Evolutionary conservation across 768 basidiomycete species (phyloP), one percentile per base, ranked within the genome.

Genomic region (Mycena olivaceomarginata): DNA sequence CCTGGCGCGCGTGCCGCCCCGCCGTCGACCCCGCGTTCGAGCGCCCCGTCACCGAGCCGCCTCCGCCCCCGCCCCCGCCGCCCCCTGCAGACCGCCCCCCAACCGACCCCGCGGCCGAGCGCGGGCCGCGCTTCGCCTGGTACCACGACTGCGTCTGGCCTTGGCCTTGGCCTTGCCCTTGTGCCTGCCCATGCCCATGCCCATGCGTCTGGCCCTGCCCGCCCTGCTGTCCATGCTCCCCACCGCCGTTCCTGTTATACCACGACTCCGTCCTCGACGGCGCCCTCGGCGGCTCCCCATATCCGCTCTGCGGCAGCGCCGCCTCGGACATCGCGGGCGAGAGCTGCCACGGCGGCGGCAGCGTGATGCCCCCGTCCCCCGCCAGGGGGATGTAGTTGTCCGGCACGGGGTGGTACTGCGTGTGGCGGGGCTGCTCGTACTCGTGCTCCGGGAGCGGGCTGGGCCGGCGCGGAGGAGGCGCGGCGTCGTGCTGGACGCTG

Each of bases 381-480:
- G 53, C 37, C 40, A 62, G 45, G 9, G 80, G 80, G 53, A 81
- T 81, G 53, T 77, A 81, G 57, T 81, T 81, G 65, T 79, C 78
- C 12, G 80, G 80, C 43, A 70, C 67, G 25, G 60, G 67, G 22
- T 67, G 72, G 65, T 71, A 53, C 6, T 63, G 57, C 39, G 79
- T 40, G 59, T 62, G 77, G 63, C 59, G 18, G 45, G 53, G 53
- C 45, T 16, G 20, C 66, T 73, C 46, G 15, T 63, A 12, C 37
- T 57, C 9, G 68, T 20, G 31, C 31, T 31, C 31, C 31, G 20
- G 48, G 51, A n/a, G 60, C 63, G 18, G 25, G 62, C 39, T 20
- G 62, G 56, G 56, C 15, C 48, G 48, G 51, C 59, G 31, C 31
- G 31, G 31, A 0, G 31, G 25, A 25, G 31, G 31, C 31, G 31